Conservation (phyloP, 331 rosid genomes). For the Ulmus americana region DNA sequence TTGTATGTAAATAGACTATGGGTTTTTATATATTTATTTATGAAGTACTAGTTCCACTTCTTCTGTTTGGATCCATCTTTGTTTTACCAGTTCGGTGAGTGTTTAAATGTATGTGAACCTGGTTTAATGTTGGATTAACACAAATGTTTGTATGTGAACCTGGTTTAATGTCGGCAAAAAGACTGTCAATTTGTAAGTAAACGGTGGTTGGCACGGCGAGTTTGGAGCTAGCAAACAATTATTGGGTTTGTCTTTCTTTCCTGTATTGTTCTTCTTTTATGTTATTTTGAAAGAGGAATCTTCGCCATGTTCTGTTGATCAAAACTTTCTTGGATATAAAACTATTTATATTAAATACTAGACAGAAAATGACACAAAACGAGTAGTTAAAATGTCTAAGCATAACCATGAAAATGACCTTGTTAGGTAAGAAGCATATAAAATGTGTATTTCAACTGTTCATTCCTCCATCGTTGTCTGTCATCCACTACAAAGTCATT, state of each 20-base stretch:
- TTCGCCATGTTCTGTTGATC: neutral
- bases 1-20: slow-evolving; percentile 14
- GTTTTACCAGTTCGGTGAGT: neutral
- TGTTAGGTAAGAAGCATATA: too few relatives aligned
- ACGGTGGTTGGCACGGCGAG: too few relatives aligned
- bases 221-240: neutral
- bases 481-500: too few relatives aligned
- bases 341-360: too few relatives aligned
- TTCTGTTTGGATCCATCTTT: neutral
- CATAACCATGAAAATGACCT: too few relatives aligned
- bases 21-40: neutral
- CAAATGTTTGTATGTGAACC: neutral
- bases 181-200: too few relatives aligned
- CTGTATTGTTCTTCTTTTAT: too few relatives aligned
- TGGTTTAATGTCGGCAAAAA: neutral
- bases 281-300: neutral
- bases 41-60: neutral
- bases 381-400: too few relatives aligned
- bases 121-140: neutral
- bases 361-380: too few relatives aligned
- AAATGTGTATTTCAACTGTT: too few relatives aligned
- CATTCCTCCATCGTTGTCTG: too few relatives aligned
- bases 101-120: neutral
- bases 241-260: neutral
- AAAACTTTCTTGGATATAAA: neutral